phyloP scores from a whole-genome alignment of 2,329 filamentous ascomycete genomes.

The Fusarium sacchari region DNA sequence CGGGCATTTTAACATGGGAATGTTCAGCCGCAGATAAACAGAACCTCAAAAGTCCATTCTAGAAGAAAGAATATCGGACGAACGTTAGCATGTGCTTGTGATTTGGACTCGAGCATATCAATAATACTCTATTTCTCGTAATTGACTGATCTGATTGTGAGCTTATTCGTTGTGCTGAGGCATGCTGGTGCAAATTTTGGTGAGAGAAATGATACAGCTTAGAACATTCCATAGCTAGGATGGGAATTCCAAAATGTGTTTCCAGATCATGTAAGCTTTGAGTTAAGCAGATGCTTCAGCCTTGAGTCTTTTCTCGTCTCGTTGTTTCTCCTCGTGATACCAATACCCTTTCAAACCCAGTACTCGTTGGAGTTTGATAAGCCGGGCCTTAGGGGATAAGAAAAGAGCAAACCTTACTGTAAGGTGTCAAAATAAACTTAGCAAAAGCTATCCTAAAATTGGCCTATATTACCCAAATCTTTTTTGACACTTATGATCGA shows the following conservation, averaged over 20 bases:
- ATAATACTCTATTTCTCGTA: background rate
- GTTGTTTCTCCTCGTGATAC: background rate
- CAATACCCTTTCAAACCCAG: background rate
- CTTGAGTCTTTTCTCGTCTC: background rate
- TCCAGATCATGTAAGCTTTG: background rate
- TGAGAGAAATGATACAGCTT: background rate
- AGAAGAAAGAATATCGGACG: background rate
- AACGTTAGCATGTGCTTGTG: background rate
- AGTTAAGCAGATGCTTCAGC: background rate
- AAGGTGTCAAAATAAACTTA: too few relatives aligned
- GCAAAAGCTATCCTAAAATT: too few relatives aligned
- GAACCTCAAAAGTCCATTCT: background rate
- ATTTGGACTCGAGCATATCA: background rate
- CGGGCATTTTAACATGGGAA: conserved; percentile 1
- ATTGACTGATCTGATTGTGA: background rate
- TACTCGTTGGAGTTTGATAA: background rate
- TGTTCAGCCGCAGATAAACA: conserved; percentile 4
- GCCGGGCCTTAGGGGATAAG: too few relatives aligned
- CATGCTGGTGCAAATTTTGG: background rate
- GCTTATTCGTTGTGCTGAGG: background rate
- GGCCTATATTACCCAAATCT: too few relatives aligned
- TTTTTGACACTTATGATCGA: too few relatives aligned
- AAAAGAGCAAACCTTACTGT: too few relatives aligned
- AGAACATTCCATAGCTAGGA: background rate
- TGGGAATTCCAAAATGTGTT: background rate